Base-by-base conservation (phyloP, 306 rosid genomes). In the Cicer cuneatum region DNA sequence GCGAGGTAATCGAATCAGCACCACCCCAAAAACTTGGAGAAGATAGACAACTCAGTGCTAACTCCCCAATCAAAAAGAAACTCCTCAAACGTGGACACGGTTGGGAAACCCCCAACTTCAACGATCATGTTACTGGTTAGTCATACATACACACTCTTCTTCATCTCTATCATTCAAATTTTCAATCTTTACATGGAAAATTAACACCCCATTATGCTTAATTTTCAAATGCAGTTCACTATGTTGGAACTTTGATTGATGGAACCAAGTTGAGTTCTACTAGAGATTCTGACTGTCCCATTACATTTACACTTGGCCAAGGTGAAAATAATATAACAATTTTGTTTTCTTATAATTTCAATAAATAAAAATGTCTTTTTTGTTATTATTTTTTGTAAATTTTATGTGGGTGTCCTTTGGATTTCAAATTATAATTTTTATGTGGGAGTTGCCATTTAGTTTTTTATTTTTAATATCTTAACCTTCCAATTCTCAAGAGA, bases 21-120 rank as follows among this genome's bases (percentile, higher is more conserved):
- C 93, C 91, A 8, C 90, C 96, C 3, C 93, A 85, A 56, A 73
- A 79, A 66, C 76, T 90, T 21, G 96, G 93, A 29, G 91, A 88
- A 72, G 93, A 88, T 86, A 83, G 91, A 16, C 73, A 86, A 16
- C 80, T 90, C 52, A 43, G 39, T 33, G 2, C 47, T 5, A 70
- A 48, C 58, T 64, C 45, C 0, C 81, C 80, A n/a, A 57, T 88
- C 16, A 86, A 73, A 64, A 90, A 90, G 84, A 88, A 76, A 83
- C 90, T 90, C 24, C 83, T 90, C 78, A 82, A 74, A 58, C 53
- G 18, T n/a, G 93, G 96, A 5, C 78, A 6, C 41, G 90, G 91
- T 1, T 90, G 79, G 83, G 91, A 90, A 63, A 78, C 86, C 52
- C 96, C 93, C 5, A 86, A 81, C 10, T 45, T 85, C 78, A 83